These are phyloP conservation scores for Extremus antarcticus DNA, from an alignment of 495 filamentous ascomycete genomes.

Conservation along the genomic window DNA sequence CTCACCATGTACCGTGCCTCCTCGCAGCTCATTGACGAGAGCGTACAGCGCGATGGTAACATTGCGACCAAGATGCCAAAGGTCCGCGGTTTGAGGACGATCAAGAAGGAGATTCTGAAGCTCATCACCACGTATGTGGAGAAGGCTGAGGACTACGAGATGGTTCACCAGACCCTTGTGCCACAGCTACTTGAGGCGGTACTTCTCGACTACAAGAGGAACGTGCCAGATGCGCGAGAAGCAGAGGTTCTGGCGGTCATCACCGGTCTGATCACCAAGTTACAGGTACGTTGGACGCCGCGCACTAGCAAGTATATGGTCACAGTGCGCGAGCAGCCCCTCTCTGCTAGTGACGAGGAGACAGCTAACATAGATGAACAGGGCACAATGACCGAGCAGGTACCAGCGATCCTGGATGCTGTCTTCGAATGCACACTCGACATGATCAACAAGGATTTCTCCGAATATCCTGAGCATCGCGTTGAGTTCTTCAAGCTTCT, in stretches of 20 bases:
- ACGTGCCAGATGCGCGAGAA: conserved; percentile 91
- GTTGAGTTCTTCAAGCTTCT: conserved; percentile 98
- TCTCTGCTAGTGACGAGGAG: not conserved
- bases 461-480: conserved; percentile 94
- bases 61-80: conserved; percentile 97
- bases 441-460: conserved; percentile 99
- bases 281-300: conserved; percentile 65
- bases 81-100: conserved; percentile 87
- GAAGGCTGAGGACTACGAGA: conserved; percentile 90
- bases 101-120: conserved; percentile 99
- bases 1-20: conserved; percentile 95
- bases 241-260: conserved; percentile 95
- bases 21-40: conserved; percentile 89
- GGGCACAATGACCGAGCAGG: conserved; percentile 95
- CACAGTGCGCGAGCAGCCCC: conserved; percentile 1
- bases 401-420: conserved; percentile 93
- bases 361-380: conserved; percentile 32
- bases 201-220: conserved; percentile 89
- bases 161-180: conserved; percentile 84
- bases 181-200: conserved; percentile 95
- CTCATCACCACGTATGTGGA: conserved; percentile 96
- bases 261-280: conserved; percentile 91
- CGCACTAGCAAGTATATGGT: conserved; percentile 30
- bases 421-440: conserved; percentile 97
- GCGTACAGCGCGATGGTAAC: conserved; percentile 72